Evolutionary conservation across 495 filamentous ascomycete species (phyloP), one percentile per base, ranked within the genome.

Genomic region (Aeminium ludgeri): DNA sequence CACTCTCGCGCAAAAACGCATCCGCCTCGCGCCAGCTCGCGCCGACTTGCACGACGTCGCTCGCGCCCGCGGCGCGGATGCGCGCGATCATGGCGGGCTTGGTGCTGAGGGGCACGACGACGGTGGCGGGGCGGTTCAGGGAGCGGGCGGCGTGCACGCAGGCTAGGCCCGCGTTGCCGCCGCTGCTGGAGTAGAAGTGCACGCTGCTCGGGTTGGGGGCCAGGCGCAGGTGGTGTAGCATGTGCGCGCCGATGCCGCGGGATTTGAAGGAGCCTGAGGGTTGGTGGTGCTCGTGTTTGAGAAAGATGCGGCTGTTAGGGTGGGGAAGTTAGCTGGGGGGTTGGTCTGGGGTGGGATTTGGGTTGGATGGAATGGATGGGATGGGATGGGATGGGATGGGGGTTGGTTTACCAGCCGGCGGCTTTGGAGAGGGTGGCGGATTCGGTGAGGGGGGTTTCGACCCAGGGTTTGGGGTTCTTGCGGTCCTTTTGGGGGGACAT

Each of bases 211-310:
- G 25, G 64, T 40, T 19, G 12, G 33, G 57, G 45, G 60, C 32
- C 10, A 56, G 52, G 36, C 55, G 54, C 19, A 57, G 53, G 44
- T 77, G 65, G 44, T 71, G 60, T 33, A 77, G 70, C 61, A 87
- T 76, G 54, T 86, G 70, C 59, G 82, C 73, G 47, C 86, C 87
- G 46, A 95, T 74, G 13, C 82, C 87, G 54, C 75, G 72, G 41
- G 86, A 92, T 60, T 95, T 97, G 76, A 95, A 97, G 8, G 85
- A 91, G 34, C 84, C 86, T 3, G 81, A 80, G 3, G 89, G 87
- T 52, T 97, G 87, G 52, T 87, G 73, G 59, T 82, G 82, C 45
- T 97, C 87, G 41, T 95, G 75, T 57, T 97, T 97, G 51, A 97
- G 76, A 60, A 79, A 86, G 62, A 96, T 45, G 59, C 57, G 58